Evolutionary conservation across 306 rosid species (phyloP).

Genomic region (Luffa acutangula): DNA sequence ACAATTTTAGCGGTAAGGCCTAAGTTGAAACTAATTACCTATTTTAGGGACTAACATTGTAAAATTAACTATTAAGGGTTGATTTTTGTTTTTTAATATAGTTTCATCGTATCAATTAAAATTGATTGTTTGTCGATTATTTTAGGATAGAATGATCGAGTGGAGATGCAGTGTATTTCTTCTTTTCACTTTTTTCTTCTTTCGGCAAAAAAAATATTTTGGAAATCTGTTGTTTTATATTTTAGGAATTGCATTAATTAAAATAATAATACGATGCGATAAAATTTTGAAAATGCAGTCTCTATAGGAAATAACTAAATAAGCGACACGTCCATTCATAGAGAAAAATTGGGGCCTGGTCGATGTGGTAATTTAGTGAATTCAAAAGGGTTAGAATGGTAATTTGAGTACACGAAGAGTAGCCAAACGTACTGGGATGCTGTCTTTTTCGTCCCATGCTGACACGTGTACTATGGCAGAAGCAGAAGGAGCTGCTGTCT

Average conservation of each 20-base stretch:
- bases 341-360: neutral
- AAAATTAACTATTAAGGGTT: no score
- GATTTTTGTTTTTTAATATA: neutral
- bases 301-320: neutral
- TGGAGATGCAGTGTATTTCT: neutral
- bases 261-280: neutral
- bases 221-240: neutral
- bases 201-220: neutral
- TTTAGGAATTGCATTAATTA: constrained; percentile 6
- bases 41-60: no score
- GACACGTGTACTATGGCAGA: constrained; percentile 47
- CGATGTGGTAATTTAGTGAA: neutral
- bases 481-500: constrained; percentile 13
- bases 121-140: neutral
- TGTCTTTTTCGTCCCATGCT: constrained; percentile 35
- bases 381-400: neutral
- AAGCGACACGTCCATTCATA: neutral
- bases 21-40: no score
- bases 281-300: neutral
- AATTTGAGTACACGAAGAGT: neutral
- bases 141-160: neutral
- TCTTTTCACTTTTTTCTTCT: neutral
- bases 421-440: constrained; percentile 18
- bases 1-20: no score
- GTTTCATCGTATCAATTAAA: neutral